phyloP scores from a whole-genome alignment of 73 alveolate genomes.

The Paramecium pentaurelia region DNA sequence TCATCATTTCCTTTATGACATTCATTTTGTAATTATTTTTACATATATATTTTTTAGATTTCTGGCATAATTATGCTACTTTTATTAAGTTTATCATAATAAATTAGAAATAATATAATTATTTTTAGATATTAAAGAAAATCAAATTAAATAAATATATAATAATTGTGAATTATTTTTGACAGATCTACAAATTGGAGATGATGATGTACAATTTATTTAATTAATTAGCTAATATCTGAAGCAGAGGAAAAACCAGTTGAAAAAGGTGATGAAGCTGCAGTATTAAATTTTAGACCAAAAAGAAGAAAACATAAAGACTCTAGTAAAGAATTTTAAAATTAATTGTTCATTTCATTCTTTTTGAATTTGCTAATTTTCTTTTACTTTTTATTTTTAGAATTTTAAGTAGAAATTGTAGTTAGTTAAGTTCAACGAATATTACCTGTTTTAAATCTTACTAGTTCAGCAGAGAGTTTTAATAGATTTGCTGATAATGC shows the following conservation, averaged over 20 bases:
- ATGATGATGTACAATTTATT: conserved; percentile 39
- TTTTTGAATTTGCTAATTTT: neutral
- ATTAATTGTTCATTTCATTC: neutral
- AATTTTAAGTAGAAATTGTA: neutral
- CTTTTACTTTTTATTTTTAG: neutral
- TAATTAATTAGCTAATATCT: neutral
- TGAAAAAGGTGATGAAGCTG: conserved; percentile 42
- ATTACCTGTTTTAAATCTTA: neutral
- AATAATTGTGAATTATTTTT: conserved; percentile 46
- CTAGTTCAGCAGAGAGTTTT: neutral
- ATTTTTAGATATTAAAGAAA: conserved; percentile 49
- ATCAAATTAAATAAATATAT: conserved; percentile 18
- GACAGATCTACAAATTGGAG: conserved; percentile 53
- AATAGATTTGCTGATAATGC: conserved; percentile 32
- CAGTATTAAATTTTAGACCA: neutral
- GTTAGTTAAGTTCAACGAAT: neutral
- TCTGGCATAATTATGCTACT: neutral
- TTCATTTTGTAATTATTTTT: neutral
- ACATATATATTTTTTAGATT: neutral
- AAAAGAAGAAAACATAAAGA: conserved; percentile 54
- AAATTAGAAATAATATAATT: conserved; percentile 1
- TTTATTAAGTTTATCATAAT: neutral
- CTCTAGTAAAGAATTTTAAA: neutral
- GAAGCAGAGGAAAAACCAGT: conserved; percentile 34
- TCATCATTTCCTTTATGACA: neutral